Conservation (phyloP, 306 rosid species). For the Medicago arabica region DNA sequence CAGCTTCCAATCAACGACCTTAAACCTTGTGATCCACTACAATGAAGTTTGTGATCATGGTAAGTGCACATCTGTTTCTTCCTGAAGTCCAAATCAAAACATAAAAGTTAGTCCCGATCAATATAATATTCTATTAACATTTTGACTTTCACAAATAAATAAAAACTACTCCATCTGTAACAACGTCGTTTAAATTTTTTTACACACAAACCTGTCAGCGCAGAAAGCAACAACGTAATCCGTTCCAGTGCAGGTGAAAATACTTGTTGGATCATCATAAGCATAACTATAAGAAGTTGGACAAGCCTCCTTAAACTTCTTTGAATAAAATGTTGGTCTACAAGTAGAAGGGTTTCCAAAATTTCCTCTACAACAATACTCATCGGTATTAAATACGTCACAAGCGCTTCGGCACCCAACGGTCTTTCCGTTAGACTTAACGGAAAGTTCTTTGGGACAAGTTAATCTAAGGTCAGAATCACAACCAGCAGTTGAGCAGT, state of each 20-base stretch:
- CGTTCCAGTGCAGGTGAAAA: conserved; percentile 73
- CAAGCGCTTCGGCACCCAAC: conserved; percentile 88
- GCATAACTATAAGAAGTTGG: conserved; percentile 91
- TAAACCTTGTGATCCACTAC: conserved; percentile 67
- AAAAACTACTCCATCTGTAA: too few species aligned
- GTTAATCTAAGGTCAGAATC: conserved; percentile 59
- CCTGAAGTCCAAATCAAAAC: conserved; percentile 55
- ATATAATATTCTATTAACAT: neutral
- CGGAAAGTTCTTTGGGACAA: conserved; percentile 65
- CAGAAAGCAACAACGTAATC: conserved; percentile 80
- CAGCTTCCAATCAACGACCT: conserved; percentile 52
- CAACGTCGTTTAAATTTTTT: too few species aligned
- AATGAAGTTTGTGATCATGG: conserved; percentile 61
- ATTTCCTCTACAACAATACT: conserved; percentile 85
- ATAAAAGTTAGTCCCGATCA: neutral
- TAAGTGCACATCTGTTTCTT: conserved; percentile 66
- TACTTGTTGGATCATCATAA: conserved; percentile 83
- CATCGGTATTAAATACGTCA: conserved; percentile 76
- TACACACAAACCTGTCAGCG: conserved; percentile 63
- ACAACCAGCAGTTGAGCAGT: conserved; percentile 73
- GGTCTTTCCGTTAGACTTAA: conserved; percentile 61
- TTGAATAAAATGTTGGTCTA: conserved; percentile 76
- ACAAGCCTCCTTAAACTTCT: conserved; percentile 79
- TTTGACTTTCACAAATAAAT: too few species aligned
- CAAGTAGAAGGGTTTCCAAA: conserved; percentile 71